Evolutionary conservation across 176 grass and related monocot genomes (phyloP), one percentile per base, ranked within the genome.

Genomic region (Ensete glaucum): DNA sequence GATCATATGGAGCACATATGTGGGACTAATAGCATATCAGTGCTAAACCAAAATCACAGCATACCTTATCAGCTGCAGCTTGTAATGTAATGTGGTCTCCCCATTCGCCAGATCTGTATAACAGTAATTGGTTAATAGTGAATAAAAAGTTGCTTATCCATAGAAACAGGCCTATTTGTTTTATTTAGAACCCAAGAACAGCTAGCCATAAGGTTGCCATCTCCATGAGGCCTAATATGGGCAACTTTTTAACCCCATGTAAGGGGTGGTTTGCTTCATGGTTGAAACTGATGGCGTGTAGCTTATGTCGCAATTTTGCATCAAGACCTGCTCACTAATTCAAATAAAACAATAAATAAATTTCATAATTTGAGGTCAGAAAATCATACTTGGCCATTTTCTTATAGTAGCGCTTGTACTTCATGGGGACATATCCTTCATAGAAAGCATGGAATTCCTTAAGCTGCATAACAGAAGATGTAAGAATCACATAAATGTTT

Each of bases 401-500:
- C 76, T 95, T 94, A 80, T 81, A 89, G 70, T 99, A 99, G 7
- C 84, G 82, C 80, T 99, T 99, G 76, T 94, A 99, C 77, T 87
- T 91, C 96, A 99, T 99, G 66, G 96, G 96, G 71, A 99, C 88
- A 27, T 99, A 89, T 49, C 96, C 88, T 89, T 99, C 96, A 54
- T 99, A 99, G 21, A 82, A 83, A 54, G 90, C 73, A 9, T 83
- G 85, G 21, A 79, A 89, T 8, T 88, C 85, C 82, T 94, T 99
- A 77, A 99, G 96, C 96, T 99, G 83, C 54, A 91, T 66, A 88
- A 81, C 64, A 63, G 76, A 59, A 79, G 52, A 54, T 53, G 20
- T 72, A 79, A 67, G 54, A 19, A 82, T 77, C 72, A 76, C 43
- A 82, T 24, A 64, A 71, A 5, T 5, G 73, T 58, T 72, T 24